Percentiles rank a stretch among this genome's conserved stretches.
phyloP scores from a whole-genome alignment of 805 yeast genomes.

The Candida ipomoeae region DNA sequence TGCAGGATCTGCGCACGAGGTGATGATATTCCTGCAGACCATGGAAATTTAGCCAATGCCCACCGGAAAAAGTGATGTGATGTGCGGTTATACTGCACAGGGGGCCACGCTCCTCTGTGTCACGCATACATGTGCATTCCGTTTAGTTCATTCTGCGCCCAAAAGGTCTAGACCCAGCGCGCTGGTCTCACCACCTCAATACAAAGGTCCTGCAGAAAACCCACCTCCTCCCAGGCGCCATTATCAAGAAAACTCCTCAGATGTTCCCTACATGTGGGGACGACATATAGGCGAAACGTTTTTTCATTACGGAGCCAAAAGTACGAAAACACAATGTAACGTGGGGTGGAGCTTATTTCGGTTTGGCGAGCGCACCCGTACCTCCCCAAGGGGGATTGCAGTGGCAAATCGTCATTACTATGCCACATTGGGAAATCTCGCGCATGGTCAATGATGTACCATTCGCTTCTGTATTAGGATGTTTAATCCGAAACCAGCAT shows the following conservation, averaged over 20 bases:
- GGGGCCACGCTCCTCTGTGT: neutral
- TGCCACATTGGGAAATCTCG: neutral
- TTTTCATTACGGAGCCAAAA: too few species aligned
- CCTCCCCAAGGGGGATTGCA: neutral
- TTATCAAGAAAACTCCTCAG: neutral
- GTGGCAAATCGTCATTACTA: neutral
- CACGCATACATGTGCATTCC: neutral
- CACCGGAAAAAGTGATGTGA: neutral
- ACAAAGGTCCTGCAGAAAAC: neutral
- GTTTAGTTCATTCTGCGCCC: neutral
- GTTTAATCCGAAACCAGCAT: neutral
- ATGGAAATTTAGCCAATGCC: neutral
- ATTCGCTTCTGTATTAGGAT: neutral
- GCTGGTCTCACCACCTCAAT: neutral
- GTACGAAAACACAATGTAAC: too few species aligned
- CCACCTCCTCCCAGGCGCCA: neutral
- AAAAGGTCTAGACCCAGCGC: slow-evolving; percentile 2
- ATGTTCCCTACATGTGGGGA: neutral
- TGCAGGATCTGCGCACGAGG: neutral
- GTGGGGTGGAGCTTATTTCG: too few species aligned
- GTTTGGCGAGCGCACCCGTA: neutral
- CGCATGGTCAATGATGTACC: neutral
- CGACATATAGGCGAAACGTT: neutral
- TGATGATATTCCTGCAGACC: neutral
- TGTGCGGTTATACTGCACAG: neutral